Base-by-base conservation (phyloP, 2,329 filamentous ascomycete species). In the Albifimbria verrucaria region DNA sequence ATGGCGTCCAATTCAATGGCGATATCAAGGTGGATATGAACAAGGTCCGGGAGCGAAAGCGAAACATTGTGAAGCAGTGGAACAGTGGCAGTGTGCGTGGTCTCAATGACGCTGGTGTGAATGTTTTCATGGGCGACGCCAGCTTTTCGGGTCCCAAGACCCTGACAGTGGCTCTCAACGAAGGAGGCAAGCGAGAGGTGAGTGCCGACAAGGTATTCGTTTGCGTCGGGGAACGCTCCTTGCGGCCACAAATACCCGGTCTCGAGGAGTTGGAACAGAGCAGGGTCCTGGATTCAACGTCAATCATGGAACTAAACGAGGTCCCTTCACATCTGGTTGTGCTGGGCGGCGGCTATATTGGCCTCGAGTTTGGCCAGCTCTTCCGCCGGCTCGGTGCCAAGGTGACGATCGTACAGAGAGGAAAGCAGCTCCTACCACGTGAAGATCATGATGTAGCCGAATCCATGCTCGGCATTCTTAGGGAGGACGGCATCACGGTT, bases 301-400 rank as follows among this genome's bases (percentile, higher is more conserved):
- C 69, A 43, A 69, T 80, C 42, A 72, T 76, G 64, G 77, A 80
- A 55, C 64, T 80, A 4, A 69, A 61, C 17, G 61, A 65, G 12
- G 72, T 79, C 11, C 79, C 79, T 2, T 59, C 66, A 12, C 76
- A 79, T 62, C 67, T 82, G 3, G 63, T 81, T 32, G 72, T 82
- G 1, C 55, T 82, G n/a, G 78, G 79, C 1, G 79, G 78, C 4
- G 78, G 79, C 4, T 78, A 78, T 53, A 70, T 82, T 26, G 79
- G 78, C 1, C 64, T 81, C 11, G 79, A 82, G 57, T 82, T 81
- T 55, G 78, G 72, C 2, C 79, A 82, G 62, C 67, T 81, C 23
- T 78, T 81, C 62, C 66, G 72, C 1, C 69, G 79, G 18, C 63
- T 82, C 15, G 78, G 79, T 1, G 69, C 77, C 3, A 63, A 72